phyloP scores from a whole-genome alignment of 2,329 filamentous ascomycete genomes.

The Escovopsis weberi region DNA sequence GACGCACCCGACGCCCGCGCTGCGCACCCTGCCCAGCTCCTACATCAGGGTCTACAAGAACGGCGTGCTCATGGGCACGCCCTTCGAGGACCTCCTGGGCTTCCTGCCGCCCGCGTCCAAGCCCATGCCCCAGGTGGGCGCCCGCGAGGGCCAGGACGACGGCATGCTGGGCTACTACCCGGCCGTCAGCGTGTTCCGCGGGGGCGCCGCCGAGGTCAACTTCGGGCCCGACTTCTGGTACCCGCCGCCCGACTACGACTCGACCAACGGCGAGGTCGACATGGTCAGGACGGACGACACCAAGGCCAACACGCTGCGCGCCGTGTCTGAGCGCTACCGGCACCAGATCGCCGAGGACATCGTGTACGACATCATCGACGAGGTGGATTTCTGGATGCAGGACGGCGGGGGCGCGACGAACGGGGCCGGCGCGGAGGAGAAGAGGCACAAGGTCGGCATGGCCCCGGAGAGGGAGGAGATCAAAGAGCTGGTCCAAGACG shows the following conservation, averaged over 20 bases:
- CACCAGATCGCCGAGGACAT: slow-evolving; percentile 94
- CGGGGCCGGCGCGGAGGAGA: slow-evolving; percentile 28
- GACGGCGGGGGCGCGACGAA: slow-evolving; percentile 38
- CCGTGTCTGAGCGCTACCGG: slow-evolving; percentile 65
- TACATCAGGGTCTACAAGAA: slow-evolving; percentile 89
- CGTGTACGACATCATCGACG: slow-evolving; percentile 84
- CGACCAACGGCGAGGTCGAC: slow-evolving; percentile 32
- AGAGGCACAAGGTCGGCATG: slow-evolving; percentile 28
- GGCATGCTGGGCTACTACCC: slow-evolving; percentile 94
- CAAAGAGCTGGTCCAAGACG: slow-evolving; percentile 51
- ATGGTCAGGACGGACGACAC: slow-evolving; percentile 21
- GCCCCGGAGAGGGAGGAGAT: slow-evolving; percentile 40
- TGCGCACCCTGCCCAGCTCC: slow-evolving; percentile 76
- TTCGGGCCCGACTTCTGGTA: slow-evolving; percentile 91
- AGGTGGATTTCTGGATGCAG: slow-evolving; percentile 78
- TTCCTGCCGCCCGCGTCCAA: slow-evolving; percentile 85
- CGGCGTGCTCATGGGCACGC: slow-evolving; percentile 68
- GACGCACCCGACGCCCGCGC: slow-evolving; percentile 56
- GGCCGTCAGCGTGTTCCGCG: slow-evolving; percentile 80
- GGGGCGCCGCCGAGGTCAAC: slow-evolving; percentile 82
- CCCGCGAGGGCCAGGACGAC: slow-evolving; percentile 79
- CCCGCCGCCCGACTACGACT: slow-evolving; percentile 49
- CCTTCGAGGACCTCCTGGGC: slow-evolving; percentile 75
- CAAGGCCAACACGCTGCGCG: slow-evolving; percentile 27
- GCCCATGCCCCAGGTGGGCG: slow-evolving; percentile 55